Conservation (phyloP, 75 land plant genomes). For the Isoetes taiwanensis region DNA sequence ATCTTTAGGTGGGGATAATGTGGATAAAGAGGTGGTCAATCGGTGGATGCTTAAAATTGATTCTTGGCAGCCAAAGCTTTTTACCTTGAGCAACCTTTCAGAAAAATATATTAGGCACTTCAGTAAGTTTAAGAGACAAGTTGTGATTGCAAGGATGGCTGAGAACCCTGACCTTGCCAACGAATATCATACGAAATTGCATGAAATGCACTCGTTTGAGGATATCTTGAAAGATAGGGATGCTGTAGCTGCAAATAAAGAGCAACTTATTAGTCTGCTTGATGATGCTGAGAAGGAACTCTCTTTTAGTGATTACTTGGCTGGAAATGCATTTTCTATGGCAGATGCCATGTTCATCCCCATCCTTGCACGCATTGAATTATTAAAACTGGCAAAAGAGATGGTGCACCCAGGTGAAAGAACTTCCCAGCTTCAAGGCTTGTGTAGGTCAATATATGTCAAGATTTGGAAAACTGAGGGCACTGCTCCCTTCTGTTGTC, state of each 20-base stretch:
- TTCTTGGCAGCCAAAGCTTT: constrained; percentile 65
- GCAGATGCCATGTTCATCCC: constrained; percentile 80
- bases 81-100: constrained; percentile 65
- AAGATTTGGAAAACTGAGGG: constrained; percentile 58
- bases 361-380: constrained; percentile 46
- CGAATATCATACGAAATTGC: constrained; percentile 59
- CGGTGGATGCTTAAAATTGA: constrained; percentile 80
- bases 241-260: constrained; percentile 34
- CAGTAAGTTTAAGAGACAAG: constrained; percentile 62
- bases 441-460: constrained; percentile 64
- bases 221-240: constrained; percentile 52
- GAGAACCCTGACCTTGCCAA: constrained; percentile 64
- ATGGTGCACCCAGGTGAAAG: constrained; percentile 52
- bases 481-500: constrained; percentile 40
- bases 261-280: constrained; percentile 44
- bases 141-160: constrained; percentile 80
- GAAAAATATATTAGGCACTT: constrained; percentile 37
- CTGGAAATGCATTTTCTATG: constrained; percentile 61
- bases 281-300: constrained; percentile 66
- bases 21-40: constrained; percentile 20
- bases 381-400: constrained; percentile 45
- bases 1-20: constrained; percentile 28
- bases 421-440: constrained; percentile 48
- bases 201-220: constrained; percentile 60
- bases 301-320: constrained; percentile 36